Evolutionary conservation across 768 basidiomycete genomes (phyloP), one percentile per base, ranked within the genome.

Genomic region (Cantharellus anzutake): DNA sequence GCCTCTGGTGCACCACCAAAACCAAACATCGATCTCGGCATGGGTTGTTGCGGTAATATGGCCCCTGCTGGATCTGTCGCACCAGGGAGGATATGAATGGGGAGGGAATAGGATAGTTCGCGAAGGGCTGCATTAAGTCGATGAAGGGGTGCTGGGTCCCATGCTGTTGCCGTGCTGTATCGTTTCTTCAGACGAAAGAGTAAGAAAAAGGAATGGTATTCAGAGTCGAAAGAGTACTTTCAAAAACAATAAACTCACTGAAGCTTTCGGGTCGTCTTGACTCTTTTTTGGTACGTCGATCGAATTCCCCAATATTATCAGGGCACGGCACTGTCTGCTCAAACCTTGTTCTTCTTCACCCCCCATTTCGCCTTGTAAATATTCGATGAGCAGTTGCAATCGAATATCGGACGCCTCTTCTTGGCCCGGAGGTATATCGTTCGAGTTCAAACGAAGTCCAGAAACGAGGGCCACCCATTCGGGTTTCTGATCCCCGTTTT

Each of bases 301-400:
- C 2, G 91, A 92, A 70, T 98, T 88, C 3, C 96, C 96, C 2
- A 87, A 88, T 42, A 99, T 76, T 42, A 99, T 80, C 11, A 99
- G 72, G 11, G 91, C 78, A 4, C 89, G 84, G 66, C 98, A 84
- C 62, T 80, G 80, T 2, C 82, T 73, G 3, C 85, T 80, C 5
- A 77, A 73, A 4, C 73, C 66, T 66, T 82, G 82, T 60, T 89
- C 86, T 60, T 63, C 74, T 0, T 71, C 66, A 1, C 80, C 80
- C n/a, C 87, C 89, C 35, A 73, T 75, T 71, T 98, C 94, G 1
- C 90, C 90, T 0, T 79, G 76, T 42, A 99, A 72, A 71, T 86
- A 96, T 70, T 99, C 96, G 2, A 82, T 77, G n/a, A 99, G 72
- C 76, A 98, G 77, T 65, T 92, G 86, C 57, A 83, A 76, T 63